Base-by-base conservation (phyloP, 2,329 filamentous ascomycete species). In the Lecanicillium sp. region DNA sequence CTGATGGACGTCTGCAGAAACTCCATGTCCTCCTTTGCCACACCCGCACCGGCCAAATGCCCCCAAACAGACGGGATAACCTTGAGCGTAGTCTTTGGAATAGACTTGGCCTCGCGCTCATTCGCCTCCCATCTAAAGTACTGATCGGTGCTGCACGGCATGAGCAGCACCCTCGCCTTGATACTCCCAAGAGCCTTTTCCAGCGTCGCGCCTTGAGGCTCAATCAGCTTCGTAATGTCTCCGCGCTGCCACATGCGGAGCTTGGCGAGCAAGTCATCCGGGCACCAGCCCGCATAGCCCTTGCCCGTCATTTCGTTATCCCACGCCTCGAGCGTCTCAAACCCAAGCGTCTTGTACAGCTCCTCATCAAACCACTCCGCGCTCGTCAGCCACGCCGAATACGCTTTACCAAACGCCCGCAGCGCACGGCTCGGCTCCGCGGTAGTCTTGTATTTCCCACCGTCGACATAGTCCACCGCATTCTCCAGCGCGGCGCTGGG, bases 91-190 rank as follows among this genome's bases (percentile, higher is more conserved):
- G 49, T 59, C 17, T 51, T 44, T 15, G 49, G 46, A 22, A 64
- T 44, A 32, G 34, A 43, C 14, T 43, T 40, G 2, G 54, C 40
- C 48, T 63, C 60, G n/a, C 43, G 50, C 43, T 59, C 52, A n/a
- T 49, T 55, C 28, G 57, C 58, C 30, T 52, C 52, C 40, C 44
- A 51, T 6, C 76, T 69, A 46, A 84, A 84, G 51, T 84, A 84
- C 29, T 84, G 66, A 53, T 84, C 81, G 0, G 78, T 83, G 51
- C 73, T 70, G 18, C 63, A 61, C 0, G 79, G 80, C 42, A 84
- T 57, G 3, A 84, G 71, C 43, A 84, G 52, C 0, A 74, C 71
- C 44, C 72, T 79, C 1, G 78, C 74, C 55, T 74, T 77, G 51
- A 84, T 80, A 2, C 62, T 68, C 34, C 68, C 62, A 65, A 84